Evolutionary conservation across 768 basidiomycete species (phyloP).

Genomic region (Boletus coccyginus): DNA sequence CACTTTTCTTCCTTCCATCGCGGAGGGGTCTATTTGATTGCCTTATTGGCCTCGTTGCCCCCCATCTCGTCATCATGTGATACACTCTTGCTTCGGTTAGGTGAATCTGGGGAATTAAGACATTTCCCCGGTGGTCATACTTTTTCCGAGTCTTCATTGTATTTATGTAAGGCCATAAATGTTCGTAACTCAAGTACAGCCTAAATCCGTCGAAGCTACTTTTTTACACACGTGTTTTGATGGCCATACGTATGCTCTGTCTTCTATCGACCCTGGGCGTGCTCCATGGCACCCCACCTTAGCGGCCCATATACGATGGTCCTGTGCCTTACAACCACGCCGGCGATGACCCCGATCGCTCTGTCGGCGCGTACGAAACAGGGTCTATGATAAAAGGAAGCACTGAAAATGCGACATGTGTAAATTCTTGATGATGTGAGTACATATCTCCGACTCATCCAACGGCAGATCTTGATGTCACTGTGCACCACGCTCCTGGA

Average conservation of each 20-base stretch:
- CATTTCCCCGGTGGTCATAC: too few relatives aligned
- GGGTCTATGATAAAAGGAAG: conserved; percentile 50
- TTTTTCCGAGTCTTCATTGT: too few relatives aligned
- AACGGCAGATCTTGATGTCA: conserved; percentile 13
- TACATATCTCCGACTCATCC: background rate
- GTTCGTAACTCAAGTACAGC: too few relatives aligned
- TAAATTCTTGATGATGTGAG: conserved; percentile 16
- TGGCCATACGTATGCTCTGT: background rate
- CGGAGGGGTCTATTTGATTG: too few relatives aligned
- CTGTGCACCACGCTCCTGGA: conserved; percentile 45
- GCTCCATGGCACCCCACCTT: background rate
- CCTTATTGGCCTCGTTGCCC: too few relatives aligned
- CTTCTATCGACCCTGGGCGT: background rate
- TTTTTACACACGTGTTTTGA: too few relatives aligned
- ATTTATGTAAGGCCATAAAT: too few relatives aligned
- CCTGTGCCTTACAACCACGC: conserved; percentile 47
- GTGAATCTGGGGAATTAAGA: too few relatives aligned
- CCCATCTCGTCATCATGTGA: too few relatives aligned
- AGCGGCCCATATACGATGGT: conserved; percentile 48
- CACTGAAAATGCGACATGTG: conserved; percentile 45
- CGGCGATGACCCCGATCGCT: conserved; percentile 42
- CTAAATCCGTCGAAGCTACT: too few relatives aligned
- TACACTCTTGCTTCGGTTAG: too few relatives aligned
- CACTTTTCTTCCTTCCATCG: too few relatives aligned
- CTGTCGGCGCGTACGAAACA: conserved; percentile 54